Evolutionary conservation across 148 eudicot species (phyloP), one percentile per base, ranked within the genome.

Genomic region (Suaeda aralocaspica): DNA sequence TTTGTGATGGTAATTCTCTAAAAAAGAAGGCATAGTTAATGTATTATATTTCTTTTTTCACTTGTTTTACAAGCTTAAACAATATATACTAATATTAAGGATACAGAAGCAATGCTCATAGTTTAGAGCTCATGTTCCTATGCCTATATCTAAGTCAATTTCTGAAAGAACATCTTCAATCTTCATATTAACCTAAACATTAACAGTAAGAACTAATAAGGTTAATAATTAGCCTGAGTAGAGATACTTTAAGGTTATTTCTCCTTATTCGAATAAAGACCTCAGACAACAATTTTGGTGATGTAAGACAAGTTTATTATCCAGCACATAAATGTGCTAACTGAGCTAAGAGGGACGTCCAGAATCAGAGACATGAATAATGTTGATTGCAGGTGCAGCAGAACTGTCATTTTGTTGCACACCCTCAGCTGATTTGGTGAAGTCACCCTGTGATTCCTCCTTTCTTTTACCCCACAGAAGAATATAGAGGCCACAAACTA

Each of bases 391-490:
- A 21, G 64, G 5, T 18, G 56, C 28, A 52, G 75, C 59, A 39
- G 10, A 3, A 36, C 4, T 68, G 24, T 72, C 80, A 45, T 72
- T 78, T 65, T 53, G 22, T 21, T 62, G 31, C 34, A 41, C 50
- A 49, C 31, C 50, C 41, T 73, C 78, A 9, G 70, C 48, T 69
- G 70, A 68, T 68, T 80, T 78, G 18, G 22, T 68, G 55, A 62
- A 14, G 68, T 19, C 51, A 9, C 21, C 64, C 3, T 9, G 64
- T 6, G 12, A 55, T 12, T 26, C 66, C 1, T 41, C 71, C 9
- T 31, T 48, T 70, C 73, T 80, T 72, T 87, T 83, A 67, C 89
- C 92, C 92, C 92, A 88, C 22, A 88, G 78, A 73, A 88, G 83
- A 73, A 72, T 50, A 64, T 88, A 88, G 57, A 88, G 73, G 36